Conservation (phyloP, 495 filamentous ascomycete species). For the Aspergillus coremiiformis region DNA sequence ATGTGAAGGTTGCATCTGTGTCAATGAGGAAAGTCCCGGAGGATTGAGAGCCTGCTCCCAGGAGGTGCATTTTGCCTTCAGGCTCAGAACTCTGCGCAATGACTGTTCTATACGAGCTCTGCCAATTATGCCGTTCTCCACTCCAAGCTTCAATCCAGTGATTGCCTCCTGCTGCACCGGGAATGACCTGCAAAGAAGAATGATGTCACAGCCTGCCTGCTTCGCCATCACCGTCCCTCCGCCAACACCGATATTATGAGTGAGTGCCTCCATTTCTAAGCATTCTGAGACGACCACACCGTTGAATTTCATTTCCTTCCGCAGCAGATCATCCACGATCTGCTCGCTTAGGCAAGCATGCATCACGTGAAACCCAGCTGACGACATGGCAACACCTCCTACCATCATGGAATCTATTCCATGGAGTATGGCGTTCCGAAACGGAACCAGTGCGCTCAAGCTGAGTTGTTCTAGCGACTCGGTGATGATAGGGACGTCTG, state of each 20-base stretch:
- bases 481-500: constrained; percentile 86
- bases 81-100: constrained; percentile 58
- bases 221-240: constrained; percentile 91
- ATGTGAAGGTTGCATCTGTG: constrained; percentile 73
- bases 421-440: constrained; percentile 73
- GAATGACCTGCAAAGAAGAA: constrained; percentile 78
- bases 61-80: constrained; percentile 71
- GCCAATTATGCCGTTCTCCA: constrained; percentile 78
- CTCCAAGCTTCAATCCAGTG: constrained; percentile 70
- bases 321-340: constrained; percentile 75
- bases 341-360: constrained; percentile 88
- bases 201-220: constrained; percentile 82
- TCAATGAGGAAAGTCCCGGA: constrained; percentile 60
- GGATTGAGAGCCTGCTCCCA: constrained; percentile 82
- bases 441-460: constrained; percentile 74
- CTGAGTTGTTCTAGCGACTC: constrained; percentile 84
- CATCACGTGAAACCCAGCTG: constrained; percentile 81
- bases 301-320: constrained; percentile 75
- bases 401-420: constrained; percentile 91
- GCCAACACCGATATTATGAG: constrained; percentile 86
- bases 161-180: constrained; percentile 82
- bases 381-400: constrained; percentile 80
- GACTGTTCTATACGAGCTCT: constrained; percentile 68
- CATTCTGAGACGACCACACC: constrained; percentile 92
- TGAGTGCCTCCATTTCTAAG: constrained; percentile 88